Evolutionary conservation across 768 basidiomycete genomes (phyloP).

Genomic region (Pholiota conissans): DNA sequence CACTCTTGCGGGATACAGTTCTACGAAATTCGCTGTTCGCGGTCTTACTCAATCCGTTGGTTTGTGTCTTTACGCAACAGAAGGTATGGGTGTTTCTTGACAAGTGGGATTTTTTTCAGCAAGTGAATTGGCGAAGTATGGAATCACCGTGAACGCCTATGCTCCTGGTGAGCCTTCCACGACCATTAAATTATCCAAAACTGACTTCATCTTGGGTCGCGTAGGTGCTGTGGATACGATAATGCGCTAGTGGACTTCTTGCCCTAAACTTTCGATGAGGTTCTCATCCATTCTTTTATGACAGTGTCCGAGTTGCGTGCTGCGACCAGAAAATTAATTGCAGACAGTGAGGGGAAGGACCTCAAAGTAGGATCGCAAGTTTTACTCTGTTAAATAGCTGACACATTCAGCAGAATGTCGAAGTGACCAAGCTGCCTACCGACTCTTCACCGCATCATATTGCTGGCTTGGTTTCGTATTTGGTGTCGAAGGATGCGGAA

Average conservation of each 20-base stretch:
- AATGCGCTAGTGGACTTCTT: background rate
- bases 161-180: slow-evolving; percentile 26
- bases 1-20: slow-evolving; percentile 21
- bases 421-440: background rate
- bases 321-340: background rate
- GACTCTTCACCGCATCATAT: slow-evolving; percentile 4
- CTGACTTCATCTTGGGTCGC: background rate
- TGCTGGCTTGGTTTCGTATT: slow-evolving; percentile 9
- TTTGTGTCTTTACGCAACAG: slow-evolving; percentile 10
- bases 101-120: slow-evolving; percentile 19
- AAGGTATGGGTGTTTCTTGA: too few species aligned
- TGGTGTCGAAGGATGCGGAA: slow-evolving; percentile 3
- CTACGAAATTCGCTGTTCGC: slow-evolving; percentile 38
- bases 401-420: too few species aligned
- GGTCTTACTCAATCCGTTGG: slow-evolving; percentile 38
- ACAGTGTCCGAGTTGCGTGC: background rate
- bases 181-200: background rate
- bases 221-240: background rate
- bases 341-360: background rate
- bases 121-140: slow-evolving; percentile 22
- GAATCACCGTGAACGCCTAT: slow-evolving; percentile 34
- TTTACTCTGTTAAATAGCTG: too few species aligned
- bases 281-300: background rate
- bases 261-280: background rate
- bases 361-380: background rate